Evolutionary conservation across 345 rosid genomes (phyloP).

Genomic region (Corymbia maculata): DNA sequence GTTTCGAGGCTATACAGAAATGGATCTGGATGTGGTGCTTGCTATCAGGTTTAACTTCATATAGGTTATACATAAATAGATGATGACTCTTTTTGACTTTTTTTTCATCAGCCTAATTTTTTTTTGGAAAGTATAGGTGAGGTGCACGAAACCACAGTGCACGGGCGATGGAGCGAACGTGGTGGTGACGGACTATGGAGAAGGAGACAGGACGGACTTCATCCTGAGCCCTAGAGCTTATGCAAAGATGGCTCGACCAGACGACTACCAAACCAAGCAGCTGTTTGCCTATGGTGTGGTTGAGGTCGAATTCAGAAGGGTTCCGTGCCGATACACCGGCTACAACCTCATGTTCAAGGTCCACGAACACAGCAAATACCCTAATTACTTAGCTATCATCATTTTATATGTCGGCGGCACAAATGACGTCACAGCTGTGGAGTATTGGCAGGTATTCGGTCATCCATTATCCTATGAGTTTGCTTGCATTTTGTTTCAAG

Average conservation of each 20-base stretch:
- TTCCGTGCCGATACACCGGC: slow-evolving; percentile 46
- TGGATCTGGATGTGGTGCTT: slow-evolving; percentile 87
- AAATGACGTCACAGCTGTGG: slow-evolving; percentile 47
- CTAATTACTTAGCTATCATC: slow-evolving; percentile 55
- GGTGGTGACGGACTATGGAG: slow-evolving; percentile 80
- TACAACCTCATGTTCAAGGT: slow-evolving; percentile 47
- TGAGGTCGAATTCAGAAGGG: slow-evolving; percentile 54
- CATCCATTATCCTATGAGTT: background rate
- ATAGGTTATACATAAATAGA: background rate
- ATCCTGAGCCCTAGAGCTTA: slow-evolving; percentile 66
- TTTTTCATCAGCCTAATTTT: background rate
- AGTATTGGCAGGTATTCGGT: slow-evolving; percentile 51
- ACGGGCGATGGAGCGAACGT: slow-evolving; percentile 48
- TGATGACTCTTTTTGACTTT: background rate
- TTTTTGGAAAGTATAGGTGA: slow-evolving; percentile 26
- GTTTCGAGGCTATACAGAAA: slow-evolving; percentile 61
- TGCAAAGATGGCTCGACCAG: slow-evolving; percentile 34
- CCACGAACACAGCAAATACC: slow-evolving; percentile 57
- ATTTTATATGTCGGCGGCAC: slow-evolving; percentile 43
- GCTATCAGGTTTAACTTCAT: slow-evolving; percentile 59
- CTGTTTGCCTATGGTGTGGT: slow-evolving; percentile 71
- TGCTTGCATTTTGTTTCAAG: background rate
- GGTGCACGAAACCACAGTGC: slow-evolving; percentile 65
- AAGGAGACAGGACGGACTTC: slow-evolving; percentile 74
- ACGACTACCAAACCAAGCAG: slow-evolving; percentile 9